phyloP scores from a whole-genome alignment of 352 stramenopile genomes.

The Aphanomyces astaci region DNA sequence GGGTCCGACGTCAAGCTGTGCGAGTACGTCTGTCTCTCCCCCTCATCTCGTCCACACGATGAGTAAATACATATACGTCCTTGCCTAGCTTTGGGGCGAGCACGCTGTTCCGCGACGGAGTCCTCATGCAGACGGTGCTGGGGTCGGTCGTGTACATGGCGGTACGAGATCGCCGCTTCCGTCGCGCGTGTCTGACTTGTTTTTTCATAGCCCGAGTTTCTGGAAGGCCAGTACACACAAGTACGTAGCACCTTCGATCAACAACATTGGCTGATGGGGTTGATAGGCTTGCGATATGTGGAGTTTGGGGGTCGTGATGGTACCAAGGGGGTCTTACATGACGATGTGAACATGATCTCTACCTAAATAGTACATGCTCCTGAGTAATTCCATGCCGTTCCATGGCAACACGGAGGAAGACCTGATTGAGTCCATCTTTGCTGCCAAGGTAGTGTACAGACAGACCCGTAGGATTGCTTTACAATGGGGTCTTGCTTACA shows the following conservation, averaged over 20 bases:
- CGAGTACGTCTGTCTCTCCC: constrained; percentile 39
- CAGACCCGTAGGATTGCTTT: too few species aligned
- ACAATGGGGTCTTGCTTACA: background rate
- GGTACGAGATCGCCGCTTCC: constrained; percentile 30
- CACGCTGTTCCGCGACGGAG: constrained; percentile 64
- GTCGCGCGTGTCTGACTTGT: background rate
- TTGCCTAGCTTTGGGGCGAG: constrained; percentile 60
- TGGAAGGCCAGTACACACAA: constrained; percentile 24
- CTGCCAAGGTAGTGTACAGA: constrained; percentile 39
- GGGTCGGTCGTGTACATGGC: constrained; percentile 81
- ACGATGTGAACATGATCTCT: too few species aligned
- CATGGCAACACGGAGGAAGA: constrained; percentile 59
- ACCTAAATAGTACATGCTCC: constrained; percentile 65
- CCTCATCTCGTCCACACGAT: background rate
- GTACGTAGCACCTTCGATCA: constrained; percentile 1
- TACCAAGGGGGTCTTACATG: too few species aligned
- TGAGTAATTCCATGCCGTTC: constrained; percentile 71
- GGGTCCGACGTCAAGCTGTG: constrained; percentile 66
- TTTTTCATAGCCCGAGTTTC: constrained; percentile 14
- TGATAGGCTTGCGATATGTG: constrained; percentile 74
- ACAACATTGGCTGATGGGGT: constrained; percentile 33
- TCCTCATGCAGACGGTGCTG: constrained; percentile 71
- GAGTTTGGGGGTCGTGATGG: constrained; percentile 79
- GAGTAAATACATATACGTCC: background rate
- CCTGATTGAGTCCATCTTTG: constrained; percentile 66